These are phyloP conservation scores for Trichoderma koningii DNA, from an alignment of 2,329 filamentous ascomycete species.

Conservation along the genomic window DNA sequence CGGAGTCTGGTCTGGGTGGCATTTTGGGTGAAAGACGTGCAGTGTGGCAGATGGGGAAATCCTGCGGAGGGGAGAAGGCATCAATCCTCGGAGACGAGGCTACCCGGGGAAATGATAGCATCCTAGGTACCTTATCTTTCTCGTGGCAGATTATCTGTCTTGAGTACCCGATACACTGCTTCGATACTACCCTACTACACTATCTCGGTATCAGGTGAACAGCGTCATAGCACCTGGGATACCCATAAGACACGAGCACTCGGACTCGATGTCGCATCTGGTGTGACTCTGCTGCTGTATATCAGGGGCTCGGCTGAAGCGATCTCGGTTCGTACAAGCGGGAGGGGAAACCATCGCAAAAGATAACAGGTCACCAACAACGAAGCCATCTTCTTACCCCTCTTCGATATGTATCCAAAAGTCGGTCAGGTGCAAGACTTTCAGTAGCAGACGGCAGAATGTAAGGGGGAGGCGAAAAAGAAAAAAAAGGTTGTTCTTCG, in stretches of 20 bases:
- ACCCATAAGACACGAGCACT: too few relatives aligned
- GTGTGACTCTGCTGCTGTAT: slow-evolving; percentile 8
- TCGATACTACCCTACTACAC: not conserved
- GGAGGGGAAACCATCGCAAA: not conserved
- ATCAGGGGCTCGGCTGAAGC: slow-evolving; percentile 19
- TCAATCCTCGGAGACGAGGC: too few relatives aligned
- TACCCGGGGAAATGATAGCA: too few relatives aligned
- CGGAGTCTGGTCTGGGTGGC: too few relatives aligned
- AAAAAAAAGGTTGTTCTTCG: too few relatives aligned
- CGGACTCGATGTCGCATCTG: not conserved
- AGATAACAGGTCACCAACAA: too few relatives aligned
- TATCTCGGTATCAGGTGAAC: not conserved
- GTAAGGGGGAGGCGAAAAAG: not conserved
- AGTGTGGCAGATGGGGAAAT: not conserved
- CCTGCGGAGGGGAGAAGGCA: too few relatives aligned
- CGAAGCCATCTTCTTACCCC: too few relatives aligned
- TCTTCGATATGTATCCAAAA: not conserved
- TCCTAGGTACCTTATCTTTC: too few relatives aligned
- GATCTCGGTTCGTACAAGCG: slow-evolving; percentile 16
- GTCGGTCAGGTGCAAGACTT: not conserved
- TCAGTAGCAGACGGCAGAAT: not conserved
- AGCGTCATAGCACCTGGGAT: too few relatives aligned
- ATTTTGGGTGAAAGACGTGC: not conserved
- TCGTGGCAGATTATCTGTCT: too few relatives aligned
- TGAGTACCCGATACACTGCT: not conserved